Evolutionary conservation across 1,284 basidiomycete genomes (phyloP).

Genomic region (Cutaneotrichosporon sp.): DNA sequence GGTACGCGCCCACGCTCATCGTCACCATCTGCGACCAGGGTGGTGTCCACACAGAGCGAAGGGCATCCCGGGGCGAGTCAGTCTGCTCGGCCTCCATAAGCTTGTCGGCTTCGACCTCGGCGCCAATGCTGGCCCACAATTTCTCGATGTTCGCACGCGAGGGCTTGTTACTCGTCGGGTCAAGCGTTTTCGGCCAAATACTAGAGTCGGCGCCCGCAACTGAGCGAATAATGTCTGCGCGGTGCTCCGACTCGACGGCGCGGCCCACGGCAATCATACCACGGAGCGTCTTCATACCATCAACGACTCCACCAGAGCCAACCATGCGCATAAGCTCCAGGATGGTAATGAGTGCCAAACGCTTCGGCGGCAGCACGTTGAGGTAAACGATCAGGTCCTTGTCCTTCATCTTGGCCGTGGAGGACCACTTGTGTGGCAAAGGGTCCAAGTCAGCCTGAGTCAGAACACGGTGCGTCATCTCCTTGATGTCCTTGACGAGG

Average conservation of each 20-base stretch:
- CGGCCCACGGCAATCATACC: constrained; percentile 77
- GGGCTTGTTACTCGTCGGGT: constrained; percentile 35
- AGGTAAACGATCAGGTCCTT: constrained; percentile 56
- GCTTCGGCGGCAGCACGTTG: constrained; percentile 66
- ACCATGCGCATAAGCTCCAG: constrained; percentile 83
- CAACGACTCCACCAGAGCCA: constrained; percentile 67
- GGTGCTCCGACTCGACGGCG: constrained; percentile 83
- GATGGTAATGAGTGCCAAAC: constrained; percentile 82
- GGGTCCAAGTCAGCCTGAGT: constrained; percentile 11
- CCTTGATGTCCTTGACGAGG: constrained; percentile 58
- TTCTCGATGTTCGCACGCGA: constrained; percentile 21
- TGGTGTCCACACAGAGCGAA: constrained; percentile 63
- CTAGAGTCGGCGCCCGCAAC: constrained; percentile 44
- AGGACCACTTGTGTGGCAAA: constrained; percentile 9
- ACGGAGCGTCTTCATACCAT: constrained; percentile 87
- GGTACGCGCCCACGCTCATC: constrained; percentile 73
- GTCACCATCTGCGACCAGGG: constrained; percentile 75
- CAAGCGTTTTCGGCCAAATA: constrained; percentile 33
- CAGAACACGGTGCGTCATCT: constrained; percentile 52
- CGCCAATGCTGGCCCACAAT: constrained; percentile 47
- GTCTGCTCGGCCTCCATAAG: constrained; percentile 14
- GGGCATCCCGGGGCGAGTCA: constrained; percentile 60
- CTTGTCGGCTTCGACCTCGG: constrained; percentile 49
- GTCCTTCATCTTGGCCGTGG: constrained; percentile 26
- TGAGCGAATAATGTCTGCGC: constrained; percentile 70